Conservation (phyloP, 352 stramenopile genomes). For the Globisporangium polare region DNA sequence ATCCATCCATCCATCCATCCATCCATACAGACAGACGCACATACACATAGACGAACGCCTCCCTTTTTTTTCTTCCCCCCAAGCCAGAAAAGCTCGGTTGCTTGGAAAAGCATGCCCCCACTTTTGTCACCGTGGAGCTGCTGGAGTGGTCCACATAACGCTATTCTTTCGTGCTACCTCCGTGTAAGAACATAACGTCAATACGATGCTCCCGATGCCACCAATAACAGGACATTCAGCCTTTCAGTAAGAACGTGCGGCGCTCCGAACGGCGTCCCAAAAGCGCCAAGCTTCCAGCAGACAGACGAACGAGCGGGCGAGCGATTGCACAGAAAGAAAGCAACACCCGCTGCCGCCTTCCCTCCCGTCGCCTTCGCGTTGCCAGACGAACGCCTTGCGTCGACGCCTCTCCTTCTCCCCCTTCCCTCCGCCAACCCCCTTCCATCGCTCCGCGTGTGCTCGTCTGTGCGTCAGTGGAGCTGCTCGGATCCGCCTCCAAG, state of each 20-base stretch:
- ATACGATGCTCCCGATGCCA: too few species aligned
- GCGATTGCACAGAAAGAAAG: constrained; percentile 12
- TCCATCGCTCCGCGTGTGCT: neutral
- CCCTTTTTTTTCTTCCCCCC: neutral
- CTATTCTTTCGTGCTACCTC: too few species aligned
- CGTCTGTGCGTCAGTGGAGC: neutral
- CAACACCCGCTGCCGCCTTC: neutral
- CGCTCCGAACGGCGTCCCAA: neutral
- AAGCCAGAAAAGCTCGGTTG: neutral
- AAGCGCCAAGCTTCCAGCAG: constrained; percentile 5
- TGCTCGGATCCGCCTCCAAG: constrained; percentile 1
- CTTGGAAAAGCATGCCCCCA: neutral
- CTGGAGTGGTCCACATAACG: constrained; percentile 7
- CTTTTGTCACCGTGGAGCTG: neutral
- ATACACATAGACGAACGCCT: constrained; percentile 4
- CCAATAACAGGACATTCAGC: neutral
- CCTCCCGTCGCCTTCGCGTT: neutral
- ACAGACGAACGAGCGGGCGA: neutral
- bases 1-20: too few species aligned
- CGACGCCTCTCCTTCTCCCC: neutral
- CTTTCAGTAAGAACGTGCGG: constrained; percentile 1
- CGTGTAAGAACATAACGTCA: too few species aligned
- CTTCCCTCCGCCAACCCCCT: neutral
- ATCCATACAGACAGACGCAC: neutral
- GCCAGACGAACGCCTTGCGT: neutral